Conservation (phyloP, 768 basidiomycete genomes). For the Tubosaeta sp. region DNA sequence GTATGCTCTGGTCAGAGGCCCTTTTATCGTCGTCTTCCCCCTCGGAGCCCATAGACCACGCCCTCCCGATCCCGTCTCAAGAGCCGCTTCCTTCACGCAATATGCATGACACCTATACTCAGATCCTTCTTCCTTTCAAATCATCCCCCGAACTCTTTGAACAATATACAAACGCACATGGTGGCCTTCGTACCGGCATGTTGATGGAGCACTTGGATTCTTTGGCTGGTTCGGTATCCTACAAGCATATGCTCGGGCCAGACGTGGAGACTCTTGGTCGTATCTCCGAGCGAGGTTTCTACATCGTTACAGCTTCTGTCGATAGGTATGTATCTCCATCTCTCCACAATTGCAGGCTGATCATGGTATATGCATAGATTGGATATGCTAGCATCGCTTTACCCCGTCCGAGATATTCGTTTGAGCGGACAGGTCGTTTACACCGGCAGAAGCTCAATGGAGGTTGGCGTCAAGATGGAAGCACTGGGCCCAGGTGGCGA, state of each 20-base stretch:
- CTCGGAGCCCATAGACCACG: conserved; percentile 11
- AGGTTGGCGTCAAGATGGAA: conserved; percentile 86
- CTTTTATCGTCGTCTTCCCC: conserved; percentile 39
- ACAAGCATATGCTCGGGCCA: conserved; percentile 77
- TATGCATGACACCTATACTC: conserved; percentile 73
- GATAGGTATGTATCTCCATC: conserved; percentile 46
- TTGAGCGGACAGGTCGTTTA: conserved; percentile 80
- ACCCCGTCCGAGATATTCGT: conserved; percentile 62
- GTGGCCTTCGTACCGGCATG: conserved; percentile 68
- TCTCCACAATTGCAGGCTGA: not conserved
- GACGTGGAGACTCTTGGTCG: conserved; percentile 49
- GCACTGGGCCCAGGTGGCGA: conserved; percentile 43
- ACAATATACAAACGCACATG: conserved; percentile 65
- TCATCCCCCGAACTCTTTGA: conserved; percentile 57
- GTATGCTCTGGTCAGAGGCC: conserved; percentile 55
- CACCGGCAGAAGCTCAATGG: conserved; percentile 74
- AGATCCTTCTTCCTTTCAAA: conserved; percentile 60
- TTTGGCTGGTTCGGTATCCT: conserved; percentile 79
- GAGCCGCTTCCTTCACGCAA: conserved; percentile 40
- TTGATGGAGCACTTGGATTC: conserved; percentile 81
- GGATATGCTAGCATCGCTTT: conserved; percentile 60
- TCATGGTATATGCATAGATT: conserved; percentile 38
- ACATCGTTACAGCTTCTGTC: conserved; percentile 80
- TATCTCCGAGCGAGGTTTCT: conserved; percentile 64
- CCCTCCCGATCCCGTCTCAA: conserved; percentile 9